Evolutionary conservation across 202 grass and related monocot genomes (phyloP).

Genomic region (Eragrostis tef): DNA sequence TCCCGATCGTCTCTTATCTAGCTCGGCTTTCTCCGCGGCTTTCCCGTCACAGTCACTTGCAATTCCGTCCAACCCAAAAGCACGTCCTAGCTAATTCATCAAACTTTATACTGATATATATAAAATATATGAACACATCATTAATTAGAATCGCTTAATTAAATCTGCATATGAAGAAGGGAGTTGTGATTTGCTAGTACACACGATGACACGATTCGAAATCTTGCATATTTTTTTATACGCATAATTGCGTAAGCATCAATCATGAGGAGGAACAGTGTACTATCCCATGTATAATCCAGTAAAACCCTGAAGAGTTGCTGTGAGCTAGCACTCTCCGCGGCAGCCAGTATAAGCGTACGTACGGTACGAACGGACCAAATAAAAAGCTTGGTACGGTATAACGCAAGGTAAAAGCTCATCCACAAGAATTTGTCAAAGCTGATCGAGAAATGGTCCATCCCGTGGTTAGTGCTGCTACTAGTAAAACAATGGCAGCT

Average conservation of each 20-base stretch:
- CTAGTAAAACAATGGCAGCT: conserved; percentile 41
- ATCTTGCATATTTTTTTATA: background rate
- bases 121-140: background rate
- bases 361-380: conserved; percentile 1
- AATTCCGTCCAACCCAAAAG: conserved; percentile 23
- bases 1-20: background rate
- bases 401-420: conserved; percentile 5
- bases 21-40: background rate
- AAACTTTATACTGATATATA: background rate
- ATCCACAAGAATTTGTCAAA: conserved; percentile 22
- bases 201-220: background rate
- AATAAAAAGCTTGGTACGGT: background rate
- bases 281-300: conserved; percentile 30
- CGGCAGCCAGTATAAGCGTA: background rate
- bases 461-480: background rate
- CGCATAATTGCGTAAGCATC: background rate
- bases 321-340: background rate
- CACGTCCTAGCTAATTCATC: background rate
- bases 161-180: too few relatives aligned
- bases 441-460: conserved; percentile 25
- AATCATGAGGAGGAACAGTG: background rate
- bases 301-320: conserved; percentile 5
- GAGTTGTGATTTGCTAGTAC: background rate
- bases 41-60: conserved; percentile 12
- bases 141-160: background rate